phyloP scores from a whole-genome alignment of 768 basidiomycete species.

The Phaeotremella fagi region DNA sequence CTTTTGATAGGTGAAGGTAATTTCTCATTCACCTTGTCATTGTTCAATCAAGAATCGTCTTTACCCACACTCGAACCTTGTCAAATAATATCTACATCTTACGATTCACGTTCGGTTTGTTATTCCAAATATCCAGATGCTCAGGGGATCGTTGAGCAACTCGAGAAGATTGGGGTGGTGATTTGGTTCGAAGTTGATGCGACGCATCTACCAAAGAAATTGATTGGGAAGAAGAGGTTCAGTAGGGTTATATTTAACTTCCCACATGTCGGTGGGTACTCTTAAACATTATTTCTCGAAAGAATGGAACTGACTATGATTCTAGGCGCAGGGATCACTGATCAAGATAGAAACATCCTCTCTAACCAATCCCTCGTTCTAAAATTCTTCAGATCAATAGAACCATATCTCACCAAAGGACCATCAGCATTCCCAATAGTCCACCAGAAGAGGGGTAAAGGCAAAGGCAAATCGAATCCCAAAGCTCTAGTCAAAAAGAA shows the following conservation, averaged over 20 bases:
- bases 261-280: slow-evolving; percentile 77
- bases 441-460: slow-evolving; percentile 50
- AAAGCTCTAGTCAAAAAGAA: slow-evolving; percentile 15
- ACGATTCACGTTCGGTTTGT: slow-evolving; percentile 71
- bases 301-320: not conserved
- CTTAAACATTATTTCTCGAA: not conserved
- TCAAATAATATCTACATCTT: slow-evolving; percentile 80
- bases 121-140: slow-evolving; percentile 75
- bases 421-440: slow-evolving; percentile 51
- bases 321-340: slow-evolving; percentile 67
- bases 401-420: slow-evolving; percentile 60
- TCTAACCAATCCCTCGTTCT: slow-evolving; percentile 81
- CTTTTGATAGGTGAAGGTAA: slow-evolving; percentile 82
- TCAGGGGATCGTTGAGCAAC: slow-evolving; percentile 55
- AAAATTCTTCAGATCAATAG: slow-evolving; percentile 71
- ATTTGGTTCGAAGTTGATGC: slow-evolving; percentile 82
- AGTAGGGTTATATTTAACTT: slow-evolving; percentile 88
- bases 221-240: slow-evolving; percentile 62
- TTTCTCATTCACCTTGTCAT: slow-evolving; percentile 81
- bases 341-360: slow-evolving; percentile 87
- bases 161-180: slow-evolving; percentile 60
- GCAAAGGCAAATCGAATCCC: slow-evolving; percentile 46
- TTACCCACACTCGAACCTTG: slow-evolving; percentile 55
- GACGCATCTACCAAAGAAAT: slow-evolving; percentile 62
- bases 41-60: too few relatives aligned